Base-by-base conservation (phyloP, 306 rosid genomes). In the Betula pendula region DNA sequence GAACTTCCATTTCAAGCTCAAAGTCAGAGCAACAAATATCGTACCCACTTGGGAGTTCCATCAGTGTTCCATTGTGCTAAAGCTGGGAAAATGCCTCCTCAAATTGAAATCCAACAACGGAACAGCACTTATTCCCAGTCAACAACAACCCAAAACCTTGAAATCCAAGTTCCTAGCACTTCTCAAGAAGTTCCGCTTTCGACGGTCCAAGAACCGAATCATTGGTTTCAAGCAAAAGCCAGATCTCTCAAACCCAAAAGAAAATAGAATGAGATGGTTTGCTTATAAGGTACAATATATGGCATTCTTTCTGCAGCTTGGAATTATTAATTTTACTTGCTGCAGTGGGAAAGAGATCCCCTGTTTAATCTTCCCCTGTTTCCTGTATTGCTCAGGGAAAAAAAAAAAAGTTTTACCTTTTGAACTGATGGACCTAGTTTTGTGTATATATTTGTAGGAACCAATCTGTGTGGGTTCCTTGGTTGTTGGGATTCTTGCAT, bases 41-140 rank as follows among this genome's bases (percentile, higher is more conserved):
- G 5, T 5, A 6, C 85, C 87, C 66, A 82, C 81, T 16, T 72
- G 77, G 76, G 83, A 81, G 13, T 22, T 85, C 76, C 83, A 55
- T 55, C 81, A 85, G 53, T 22, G 86, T 77, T 83, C 83, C 43
- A 2, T 89, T 68, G 75, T 87, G 59, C 86, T 93, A 68, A 84
- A 83, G 73, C 80, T 90, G 50, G 82, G 79, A 13, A 82, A 69
- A 47, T 51, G 77, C 44, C 45, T 80, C 80, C 49, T 86, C 75
- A 59, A 5, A 62, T 25, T 85, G 70, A 62, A 33, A 22, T 85
- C 96, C 16, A 76, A 86, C 67, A 81, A 85, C 38, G 24, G 47
- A 12, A 17, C 72, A 53, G 20, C 78, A 43, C n/a, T 35, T 22
- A 8, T 24, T 47, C 62, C 75, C 5, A 6, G 16, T 8, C 73